These are phyloP conservation scores for Oenanthe sinensis DNA, from an alignment of 129 eudicot species.

Conservation along the genomic window DNA sequence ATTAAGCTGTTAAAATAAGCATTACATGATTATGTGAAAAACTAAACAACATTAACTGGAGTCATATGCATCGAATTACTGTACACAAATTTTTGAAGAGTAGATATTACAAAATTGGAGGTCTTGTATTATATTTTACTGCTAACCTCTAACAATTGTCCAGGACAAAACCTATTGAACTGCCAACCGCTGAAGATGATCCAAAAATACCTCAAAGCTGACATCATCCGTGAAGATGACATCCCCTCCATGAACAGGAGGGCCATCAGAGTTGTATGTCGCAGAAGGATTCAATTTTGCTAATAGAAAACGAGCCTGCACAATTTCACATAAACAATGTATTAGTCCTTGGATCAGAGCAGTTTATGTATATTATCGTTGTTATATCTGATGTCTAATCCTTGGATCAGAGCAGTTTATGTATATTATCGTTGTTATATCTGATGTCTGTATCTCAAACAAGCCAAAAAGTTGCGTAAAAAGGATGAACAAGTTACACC, in stretches of 20 bases:
- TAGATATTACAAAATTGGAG: conserved; percentile 48
- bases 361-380: not conserved
- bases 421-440: not conserved
- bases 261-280: conserved; percentile 78
- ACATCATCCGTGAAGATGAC: conserved; percentile 93
- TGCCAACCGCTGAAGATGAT: conserved; percentile 91
- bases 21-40: conserved; percentile 10
- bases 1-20: conserved; percentile 3
- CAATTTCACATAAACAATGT: conserved; percentile 3
- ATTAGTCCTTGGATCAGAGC: not conserved
- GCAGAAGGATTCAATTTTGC: conserved; percentile 96
- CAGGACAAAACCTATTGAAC: conserved; percentile 55
- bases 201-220: conserved; percentile 89
- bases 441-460: not conserved
- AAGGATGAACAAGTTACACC: not conserved
- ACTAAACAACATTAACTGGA: conserved; percentile 13
- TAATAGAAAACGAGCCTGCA: conserved; percentile 94
- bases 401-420: not conserved
- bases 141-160: conserved; percentile 33
- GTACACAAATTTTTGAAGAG: conserved; percentile 28
- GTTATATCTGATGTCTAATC: no score
- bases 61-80: conserved; percentile 27
- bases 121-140: conserved; percentile 23
- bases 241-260: conserved; percentile 73
- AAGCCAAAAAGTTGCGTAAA: not conserved